Conservation (phyloP, 208 protist species). For the Wallacemonas sp. region DNA sequence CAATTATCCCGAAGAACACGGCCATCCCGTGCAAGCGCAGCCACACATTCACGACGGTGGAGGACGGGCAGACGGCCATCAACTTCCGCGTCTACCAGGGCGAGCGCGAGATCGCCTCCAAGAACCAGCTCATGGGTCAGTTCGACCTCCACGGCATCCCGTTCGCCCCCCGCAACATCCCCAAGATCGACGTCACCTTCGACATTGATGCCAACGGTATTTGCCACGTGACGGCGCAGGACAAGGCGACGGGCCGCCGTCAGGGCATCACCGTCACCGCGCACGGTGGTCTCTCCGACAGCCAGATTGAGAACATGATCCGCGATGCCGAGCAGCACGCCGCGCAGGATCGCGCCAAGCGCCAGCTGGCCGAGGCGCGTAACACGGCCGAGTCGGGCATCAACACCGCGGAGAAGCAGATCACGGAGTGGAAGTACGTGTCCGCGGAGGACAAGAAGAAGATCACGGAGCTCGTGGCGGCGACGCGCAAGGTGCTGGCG, state of each 20-base stretch:
- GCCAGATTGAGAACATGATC: slow-evolving; percentile 88
- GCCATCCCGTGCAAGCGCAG: slow-evolving; percentile 98
- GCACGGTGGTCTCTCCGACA: slow-evolving; percentile 75
- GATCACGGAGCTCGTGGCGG: slow-evolving; percentile 46
- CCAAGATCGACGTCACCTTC: slow-evolving; percentile 98
- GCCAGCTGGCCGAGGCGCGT: slow-evolving; percentile 74
- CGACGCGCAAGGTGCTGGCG: slow-evolving; percentile 62
- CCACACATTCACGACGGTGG: slow-evolving; percentile 92
- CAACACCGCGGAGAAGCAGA: slow-evolving; percentile 66
- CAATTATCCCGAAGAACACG: slow-evolving; percentile 98
- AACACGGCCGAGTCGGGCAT: slow-evolving; percentile 85
- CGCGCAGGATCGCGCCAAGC: slow-evolving; percentile 77
- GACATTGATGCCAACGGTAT: slow-evolving; percentile 99
- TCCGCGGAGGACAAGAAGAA: slow-evolving; percentile 71
- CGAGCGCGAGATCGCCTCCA: slow-evolving; percentile 90
- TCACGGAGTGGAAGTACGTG: slow-evolving; percentile 89
- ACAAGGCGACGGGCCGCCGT: slow-evolving; percentile 96
- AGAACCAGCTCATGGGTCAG: slow-evolving; percentile 96
- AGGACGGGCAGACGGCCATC: slow-evolving; percentile 85
- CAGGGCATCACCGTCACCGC: slow-evolving; percentile 96
- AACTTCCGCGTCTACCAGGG: slow-evolving; percentile 95
- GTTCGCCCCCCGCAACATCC: slow-evolving; percentile 82
- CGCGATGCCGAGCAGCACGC: slow-evolving; percentile 81
- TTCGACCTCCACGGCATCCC: slow-evolving; percentile 95
- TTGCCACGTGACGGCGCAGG: slow-evolving; percentile 96